Percentiles rank a stretch among this genome's conserved stretches.
These are phyloP conservation scores for Halenospora varia DNA, from an alignment of 495 filamentous ascomycete genomes.

Conservation along the genomic window DNA sequence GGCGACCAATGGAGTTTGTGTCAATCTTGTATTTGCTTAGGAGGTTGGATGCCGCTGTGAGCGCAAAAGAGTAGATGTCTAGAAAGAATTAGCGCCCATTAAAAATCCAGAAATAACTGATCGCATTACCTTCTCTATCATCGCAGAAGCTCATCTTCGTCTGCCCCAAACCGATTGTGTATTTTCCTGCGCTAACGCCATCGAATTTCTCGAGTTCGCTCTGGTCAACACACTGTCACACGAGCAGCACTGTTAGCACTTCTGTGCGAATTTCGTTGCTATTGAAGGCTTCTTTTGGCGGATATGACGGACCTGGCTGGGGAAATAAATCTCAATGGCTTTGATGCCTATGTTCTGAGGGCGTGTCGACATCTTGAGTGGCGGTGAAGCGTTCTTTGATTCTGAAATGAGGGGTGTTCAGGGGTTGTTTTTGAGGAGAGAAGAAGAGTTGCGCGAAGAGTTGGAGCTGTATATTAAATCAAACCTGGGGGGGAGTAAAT, in stretches of 20 bases:
- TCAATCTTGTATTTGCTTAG: conserved; percentile 93
- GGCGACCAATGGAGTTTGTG: conserved; percentile 79
- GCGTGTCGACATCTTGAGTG: conserved; percentile 70
- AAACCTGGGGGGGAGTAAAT: not conserved
- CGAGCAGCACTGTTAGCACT: conserved; percentile 14
- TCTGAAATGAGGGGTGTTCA: not conserved
- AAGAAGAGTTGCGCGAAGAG: not conserved
- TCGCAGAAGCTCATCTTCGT: conserved; percentile 99
- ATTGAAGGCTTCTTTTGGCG: no score
- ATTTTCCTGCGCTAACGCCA: conserved; percentile 90
- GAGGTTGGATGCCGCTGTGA: conserved; percentile 85
- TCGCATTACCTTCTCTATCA: conserved; percentile 79
- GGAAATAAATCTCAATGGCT: conserved; percentile 99
- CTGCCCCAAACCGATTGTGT: conserved; percentile 98
- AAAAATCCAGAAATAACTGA: conserved; percentile 26
- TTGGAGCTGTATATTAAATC: not conserved
- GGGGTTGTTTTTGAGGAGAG: not conserved
- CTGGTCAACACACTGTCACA: conserved; percentile 87
- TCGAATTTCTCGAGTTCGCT: conserved; percentile 95
- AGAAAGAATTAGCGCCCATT: conserved; percentile 4
- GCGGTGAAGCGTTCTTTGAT: conserved; percentile 7
- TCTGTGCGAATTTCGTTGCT: no score
- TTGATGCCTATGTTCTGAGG: conserved; percentile 99
- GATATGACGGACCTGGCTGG: conserved; percentile 93
- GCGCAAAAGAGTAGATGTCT: conserved; percentile 98